Base-by-base conservation (phyloP, 2,329 filamentous ascomycete genomes). In the Cordyceps cateniannulata region DNA sequence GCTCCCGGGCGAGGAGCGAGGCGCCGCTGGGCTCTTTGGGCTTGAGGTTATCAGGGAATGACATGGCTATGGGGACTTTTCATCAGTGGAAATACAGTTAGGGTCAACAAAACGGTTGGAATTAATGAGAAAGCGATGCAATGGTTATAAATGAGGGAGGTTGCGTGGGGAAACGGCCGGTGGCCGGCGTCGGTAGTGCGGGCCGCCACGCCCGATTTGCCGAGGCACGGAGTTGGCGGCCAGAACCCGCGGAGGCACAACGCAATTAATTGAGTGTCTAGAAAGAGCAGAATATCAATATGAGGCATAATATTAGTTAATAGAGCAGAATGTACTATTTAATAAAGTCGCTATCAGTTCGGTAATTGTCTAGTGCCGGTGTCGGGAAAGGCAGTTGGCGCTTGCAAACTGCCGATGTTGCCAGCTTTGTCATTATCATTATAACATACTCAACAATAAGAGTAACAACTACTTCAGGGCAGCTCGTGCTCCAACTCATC, bases 1-100 rank as follows among this genome's bases (percentile, higher is more conserved):
- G 83, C 77, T 92, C 89, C 55, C 82, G 78, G n/a, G 79, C 72
- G 59, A 92, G 83, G 52, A 92, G 80, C 68, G 90, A 86, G 44
- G 80, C 79, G 64, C 89, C 88, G 67, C 90, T 87, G 5, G 85
- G 85, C 60, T 82, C 82, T 3, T 87, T 72, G 5, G 73, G 73
- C 64, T 67, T 70, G 27, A 76, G 71, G 67, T 48, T 53, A 18
- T 60, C 58, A 9, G 50, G 44, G 47, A 60, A 60, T 6, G 58
- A 53, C 58, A 60, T 60, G 40, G 12, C 40, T 32, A 7, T 54
- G 16, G 14, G 18, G 22, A 9, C 5, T 6, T 24, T 18, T 45
- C 3, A 7, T 20, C 38, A 6, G 5, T 22, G 42, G 42, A 18
- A 10, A 8, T 7, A 7, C n/a, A 10, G n/a, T 6, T 20, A 45